phyloP scores from a whole-genome alignment of 1,139 yeast species.

The Blastobotrys malaysiensis region DNA sequence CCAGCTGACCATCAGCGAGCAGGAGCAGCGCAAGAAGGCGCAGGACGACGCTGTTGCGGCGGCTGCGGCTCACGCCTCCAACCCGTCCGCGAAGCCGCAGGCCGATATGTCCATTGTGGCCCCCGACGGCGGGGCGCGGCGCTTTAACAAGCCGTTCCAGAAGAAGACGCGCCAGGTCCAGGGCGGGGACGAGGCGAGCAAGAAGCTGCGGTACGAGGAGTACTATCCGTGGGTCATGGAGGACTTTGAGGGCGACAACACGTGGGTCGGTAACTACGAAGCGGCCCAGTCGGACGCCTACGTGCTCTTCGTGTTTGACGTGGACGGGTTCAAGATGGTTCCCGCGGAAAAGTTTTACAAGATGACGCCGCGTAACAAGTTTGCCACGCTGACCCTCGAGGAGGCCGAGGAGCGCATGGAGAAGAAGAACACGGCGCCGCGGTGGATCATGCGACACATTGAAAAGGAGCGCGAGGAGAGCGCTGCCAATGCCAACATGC shows the following conservation, averaged over 20 bases:
- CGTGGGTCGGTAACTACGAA: slow-evolving; percentile 94
- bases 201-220: slow-evolving; percentile 86
- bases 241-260: slow-evolving; percentile 89
- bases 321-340: slow-evolving; percentile 84
- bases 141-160: slow-evolving; percentile 56
- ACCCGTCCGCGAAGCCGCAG: slow-evolving; percentile 27
- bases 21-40: slow-evolving; percentile 33
- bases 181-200: slow-evolving; percentile 72
- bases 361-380: slow-evolving; percentile 89
- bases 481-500: slow-evolving; percentile 17
- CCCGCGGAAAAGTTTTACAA: slow-evolving; percentile 93
- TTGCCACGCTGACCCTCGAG: slow-evolving; percentile 87
- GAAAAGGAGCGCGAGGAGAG: slow-evolving; percentile 47
- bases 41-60: slow-evolving; percentile 23
- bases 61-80: slow-evolving; percentile 24
- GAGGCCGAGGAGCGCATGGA: slow-evolving; percentile 97
- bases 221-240: slow-evolving; percentile 97
- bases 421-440: slow-evolving; percentile 66
- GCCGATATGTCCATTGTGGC: slow-evolving; percentile 62
- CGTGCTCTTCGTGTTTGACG: slow-evolving; percentile 79
- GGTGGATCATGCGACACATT: slow-evolving; percentile 95
- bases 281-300: slow-evolving; percentile 88
- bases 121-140: slow-evolving; percentile 89
- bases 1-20: slow-evolving; percentile 62
- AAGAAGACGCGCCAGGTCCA: slow-evolving; percentile 82